A percentile compares a stretch with the other conserved stretches of the same genome.
Evolutionary conservation across 371 early-diverging fungal species (phyloP).

Genomic region (Lichtheimia hyalospora): DNA sequence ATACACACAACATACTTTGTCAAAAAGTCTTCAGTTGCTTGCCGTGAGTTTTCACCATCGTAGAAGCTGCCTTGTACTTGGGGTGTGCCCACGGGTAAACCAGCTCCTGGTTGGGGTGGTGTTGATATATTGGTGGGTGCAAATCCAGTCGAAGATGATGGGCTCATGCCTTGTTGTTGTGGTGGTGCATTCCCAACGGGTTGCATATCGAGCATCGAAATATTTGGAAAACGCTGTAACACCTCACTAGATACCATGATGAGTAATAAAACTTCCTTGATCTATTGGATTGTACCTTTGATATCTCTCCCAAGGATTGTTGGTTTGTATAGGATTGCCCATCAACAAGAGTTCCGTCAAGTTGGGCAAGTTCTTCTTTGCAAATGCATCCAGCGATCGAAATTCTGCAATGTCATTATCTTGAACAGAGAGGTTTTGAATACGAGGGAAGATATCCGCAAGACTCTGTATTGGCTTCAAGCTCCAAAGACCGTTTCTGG

Average conservation of each 20-base stretch:
- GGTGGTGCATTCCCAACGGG: conserved; percentile 9
- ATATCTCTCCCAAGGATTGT: conserved; percentile 13
- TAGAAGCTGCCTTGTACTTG: conserved; percentile 21
- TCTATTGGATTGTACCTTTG: conserved; percentile 12
- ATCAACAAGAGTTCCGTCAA: conserved; percentile 52
- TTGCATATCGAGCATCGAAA: conserved; percentile 37
- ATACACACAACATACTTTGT: conserved; percentile 39
- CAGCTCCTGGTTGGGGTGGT: conserved; percentile 5
- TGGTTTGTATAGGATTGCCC: conserved; percentile 55
- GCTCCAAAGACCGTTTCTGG: conserved; percentile 46
- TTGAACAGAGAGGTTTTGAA: conserved; percentile 57
- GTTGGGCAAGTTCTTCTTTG: conserved; percentile 27
- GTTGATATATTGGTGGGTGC: conserved; percentile 1
- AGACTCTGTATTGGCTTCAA: conserved; percentile 42
- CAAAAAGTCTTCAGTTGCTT: conserved; percentile 35
- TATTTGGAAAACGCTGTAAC: conserved; percentile 39
- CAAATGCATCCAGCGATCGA: conserved; percentile 47
- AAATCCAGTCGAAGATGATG: conserved; percentile 10
- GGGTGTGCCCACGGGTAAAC: conserved; percentile 11
- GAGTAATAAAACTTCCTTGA: not conserved
- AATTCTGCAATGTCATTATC: conserved; percentile 54
- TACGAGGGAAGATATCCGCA: conserved; percentile 46
- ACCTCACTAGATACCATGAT: conserved; percentile 17
- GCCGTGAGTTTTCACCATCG: conserved; percentile 35
- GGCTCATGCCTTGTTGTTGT: conserved; percentile 5